Conservation (phyloP, 176 grass and related monocot genomes). For the Chrysopogon serrulatus region DNA sequence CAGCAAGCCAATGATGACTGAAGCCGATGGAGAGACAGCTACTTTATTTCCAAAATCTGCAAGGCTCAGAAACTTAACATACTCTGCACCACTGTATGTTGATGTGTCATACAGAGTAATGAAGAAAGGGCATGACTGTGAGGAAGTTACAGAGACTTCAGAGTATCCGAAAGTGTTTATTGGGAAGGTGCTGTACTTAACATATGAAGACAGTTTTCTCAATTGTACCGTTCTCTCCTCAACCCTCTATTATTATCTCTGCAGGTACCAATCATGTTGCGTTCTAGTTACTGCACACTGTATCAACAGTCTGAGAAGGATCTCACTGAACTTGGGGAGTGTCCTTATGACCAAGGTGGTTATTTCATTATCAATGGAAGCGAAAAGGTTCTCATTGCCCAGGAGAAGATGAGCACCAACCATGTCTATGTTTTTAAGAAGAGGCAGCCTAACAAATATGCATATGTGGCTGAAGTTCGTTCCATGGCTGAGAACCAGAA, state of each 20-base stretch:
- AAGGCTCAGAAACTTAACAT: conserved; percentile 88
- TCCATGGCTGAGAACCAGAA: conserved; percentile 97
- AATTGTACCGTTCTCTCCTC: conserved; percentile 2
- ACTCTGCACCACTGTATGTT: conserved; percentile 91
- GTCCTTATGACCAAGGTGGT: conserved; percentile 94
- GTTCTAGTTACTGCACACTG: conserved; percentile 92
- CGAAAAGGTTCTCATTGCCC: conserved; percentile 95
- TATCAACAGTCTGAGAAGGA: conserved; percentile 95
- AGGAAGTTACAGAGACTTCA: conserved; percentile 88
- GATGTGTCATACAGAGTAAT: conserved; percentile 91
- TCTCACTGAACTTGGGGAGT: conserved; percentile 92
- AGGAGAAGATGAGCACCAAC: conserved; percentile 99
- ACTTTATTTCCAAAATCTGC: conserved; percentile 95
- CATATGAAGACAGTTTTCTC: conserved; percentile 4
- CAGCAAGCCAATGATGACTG: conserved; percentile 96
- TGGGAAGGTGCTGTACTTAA: conserved; percentile 62
- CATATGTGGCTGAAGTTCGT: conserved; percentile 91
- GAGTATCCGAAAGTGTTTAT: conserved; percentile 98
- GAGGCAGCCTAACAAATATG: conserved; percentile 95
- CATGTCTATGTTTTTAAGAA: conserved; percentile 99
- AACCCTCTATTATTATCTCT: background rate
- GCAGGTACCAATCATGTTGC: conserved; percentile 92
- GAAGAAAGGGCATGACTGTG: conserved; percentile 98
- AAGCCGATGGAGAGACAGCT: conserved; percentile 94
- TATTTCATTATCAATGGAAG: conserved; percentile 98